Base-by-base conservation (phyloP, 306 rosid genomes). In the Castanea sativa region DNA sequence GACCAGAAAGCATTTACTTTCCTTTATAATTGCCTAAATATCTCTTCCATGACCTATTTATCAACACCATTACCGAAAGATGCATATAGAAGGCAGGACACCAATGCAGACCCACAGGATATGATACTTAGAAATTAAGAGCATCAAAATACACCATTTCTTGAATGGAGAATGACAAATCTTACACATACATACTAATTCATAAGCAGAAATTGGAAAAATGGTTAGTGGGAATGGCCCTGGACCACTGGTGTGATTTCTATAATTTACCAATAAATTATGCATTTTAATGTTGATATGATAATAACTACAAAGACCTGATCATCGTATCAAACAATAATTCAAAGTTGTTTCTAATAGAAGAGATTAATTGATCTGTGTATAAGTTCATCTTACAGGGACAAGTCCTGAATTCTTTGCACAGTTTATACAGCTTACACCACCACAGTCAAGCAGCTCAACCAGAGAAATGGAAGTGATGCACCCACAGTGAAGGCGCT, bases 401-500 rank as follows among this genome's bases (percentile, higher is more conserved):
- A 76, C 86, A 76, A 81, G 69, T 69, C 86, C 90, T 16, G 81
- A 83, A 74, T 70, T 85, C 83, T 87, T 91, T 33, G 86, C 73
- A 57, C 99, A 95, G 85, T 80, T 81, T 79, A 69, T 70, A 73
- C 99, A 95, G 86, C 86, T 87, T 69, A 95, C 94, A 27, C 99
- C 99, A 81, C 97, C 97, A 55, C 86, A 76, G 29, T 95, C 99
- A 59, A 90, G 92, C 25, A 91, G 90, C 86, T 91, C 97, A 74
- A 95, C 84, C 82, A 90, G 84, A 82, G 83, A 83, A 73, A 51
- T 84, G 71, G 98, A 95, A 78, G 94, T 94, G 86, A 88, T 76
- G 76, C 99, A 95, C 61, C 99, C 99, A 38, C 99, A 95, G 84
- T 95, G 99, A 60, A 95, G 98, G 67, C 81, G 94, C 99, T 95